Evolutionary conservation across 345 rosid species (phyloP).

Genomic region (Populus pruinosa): DNA sequence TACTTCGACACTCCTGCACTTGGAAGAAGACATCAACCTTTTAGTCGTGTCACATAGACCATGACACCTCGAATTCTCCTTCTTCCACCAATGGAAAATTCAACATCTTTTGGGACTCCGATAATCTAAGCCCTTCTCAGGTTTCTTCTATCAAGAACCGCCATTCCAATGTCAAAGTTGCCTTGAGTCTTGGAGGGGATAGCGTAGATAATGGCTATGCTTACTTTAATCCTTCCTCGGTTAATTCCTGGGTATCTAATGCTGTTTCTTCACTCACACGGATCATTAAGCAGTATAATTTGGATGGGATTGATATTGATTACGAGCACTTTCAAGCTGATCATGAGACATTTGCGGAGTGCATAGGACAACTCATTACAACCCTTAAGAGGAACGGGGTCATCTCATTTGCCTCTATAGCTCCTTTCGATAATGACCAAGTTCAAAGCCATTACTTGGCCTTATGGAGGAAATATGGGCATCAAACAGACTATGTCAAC

Average conservation of each 20-base stretch:
- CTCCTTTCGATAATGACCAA: conserved; percentile 12
- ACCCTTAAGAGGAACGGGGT: conserved; percentile 5
- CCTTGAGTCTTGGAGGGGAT: conserved; percentile 10
- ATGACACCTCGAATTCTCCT: conserved; percentile 1
- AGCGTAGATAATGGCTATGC: neutral
- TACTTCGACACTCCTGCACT: too few species aligned
- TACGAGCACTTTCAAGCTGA: conserved; percentile 12
- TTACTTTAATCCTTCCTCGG: conserved; percentile 2
- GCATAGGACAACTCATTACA: conserved; percentile 5
- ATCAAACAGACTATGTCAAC: conserved; percentile 9
- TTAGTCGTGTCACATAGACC: too few species aligned
- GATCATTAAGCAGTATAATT: conserved; percentile 4
- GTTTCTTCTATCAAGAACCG: conserved; percentile 4
- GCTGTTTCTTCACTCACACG: conserved; percentile 14
- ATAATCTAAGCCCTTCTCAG: conserved; percentile 4
- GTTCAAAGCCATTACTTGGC: conserved; percentile 14
- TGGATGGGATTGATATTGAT: conserved; percentile 17
- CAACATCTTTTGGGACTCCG: conserved; percentile 12
- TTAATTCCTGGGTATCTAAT: conserved; percentile 10
- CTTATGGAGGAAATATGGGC: conserved; percentile 9
- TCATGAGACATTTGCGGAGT: conserved; percentile 4
- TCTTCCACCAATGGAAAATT: conserved; percentile 15
- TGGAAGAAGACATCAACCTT: too few species aligned
- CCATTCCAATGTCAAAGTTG: conserved; percentile 9
- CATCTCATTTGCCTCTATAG: conserved; percentile 15